phyloP scores from a whole-genome alignment of 169 alveolate genomes.

The Theileria parva region DNA sequence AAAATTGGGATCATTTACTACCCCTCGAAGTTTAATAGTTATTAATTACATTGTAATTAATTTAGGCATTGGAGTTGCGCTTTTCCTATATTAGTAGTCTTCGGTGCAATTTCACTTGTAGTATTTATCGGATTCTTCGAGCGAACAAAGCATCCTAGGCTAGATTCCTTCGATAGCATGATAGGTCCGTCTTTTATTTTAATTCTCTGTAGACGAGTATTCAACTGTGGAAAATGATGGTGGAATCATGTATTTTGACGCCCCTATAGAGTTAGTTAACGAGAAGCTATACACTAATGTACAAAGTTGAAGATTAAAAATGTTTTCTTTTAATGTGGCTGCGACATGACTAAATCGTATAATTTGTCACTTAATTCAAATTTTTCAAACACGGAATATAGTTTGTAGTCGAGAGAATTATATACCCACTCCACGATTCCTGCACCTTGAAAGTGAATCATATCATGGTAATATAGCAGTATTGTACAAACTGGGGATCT shows the following conservation, averaged over 20 bases:
- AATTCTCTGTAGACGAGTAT: slow-evolving; percentile 4
- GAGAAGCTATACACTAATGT: slow-evolving; percentile 12
- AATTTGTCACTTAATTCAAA: slow-evolving; percentile 10
- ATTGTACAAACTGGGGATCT: slow-evolving; percentile 16
- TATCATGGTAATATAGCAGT: slow-evolving; percentile 38
- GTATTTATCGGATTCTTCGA: slow-evolving; percentile 40
- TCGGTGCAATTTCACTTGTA: background rate
- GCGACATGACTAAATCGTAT: background rate
- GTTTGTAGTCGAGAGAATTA: background rate
- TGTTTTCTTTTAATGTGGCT: background rate
- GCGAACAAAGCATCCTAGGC: slow-evolving; percentile 51
- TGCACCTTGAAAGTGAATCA: slow-evolving; percentile 59
- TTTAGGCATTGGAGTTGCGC: slow-evolving; percentile 66
- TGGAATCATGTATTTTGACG: slow-evolving; percentile 6
- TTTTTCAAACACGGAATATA: slow-evolving; percentile 14
- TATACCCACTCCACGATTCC: slow-evolving; percentile 16
- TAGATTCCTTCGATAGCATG: slow-evolving; percentile 31
- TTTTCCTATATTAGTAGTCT: slow-evolving; percentile 33
- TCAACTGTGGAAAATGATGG: background rate
- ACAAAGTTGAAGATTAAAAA: background rate
- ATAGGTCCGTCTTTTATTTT: slow-evolving; percentile 25
- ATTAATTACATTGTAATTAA: background rate
- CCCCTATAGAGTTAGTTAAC: slow-evolving; percentile 28
- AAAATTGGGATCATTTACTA: slow-evolving; percentile 54
- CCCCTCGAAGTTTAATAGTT: slow-evolving; percentile 48